phyloP scores from a whole-genome alignment of 129 eudicot species.

The Escallonia rubra region DNA sequence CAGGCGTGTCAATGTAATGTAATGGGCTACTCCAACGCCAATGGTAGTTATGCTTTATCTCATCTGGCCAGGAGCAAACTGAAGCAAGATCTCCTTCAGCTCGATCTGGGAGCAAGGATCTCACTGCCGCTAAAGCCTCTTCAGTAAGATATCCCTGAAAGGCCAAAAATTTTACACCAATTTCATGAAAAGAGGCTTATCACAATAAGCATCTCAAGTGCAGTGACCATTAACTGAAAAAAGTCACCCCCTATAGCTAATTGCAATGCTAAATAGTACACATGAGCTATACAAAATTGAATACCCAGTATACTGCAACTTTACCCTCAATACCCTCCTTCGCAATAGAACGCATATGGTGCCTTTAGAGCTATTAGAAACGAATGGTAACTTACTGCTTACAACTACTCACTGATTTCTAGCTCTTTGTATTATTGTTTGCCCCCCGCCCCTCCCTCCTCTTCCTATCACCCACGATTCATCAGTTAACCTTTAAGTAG shows the following conservation, averaged over 20 bases:
- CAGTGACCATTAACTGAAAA: not conserved
- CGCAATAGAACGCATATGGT: too few relatives aligned
- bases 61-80: slow-evolving; percentile 90
- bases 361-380: too few relatives aligned
- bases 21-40: slow-evolving; percentile 78
- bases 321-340: too few relatives aligned
- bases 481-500: too few relatives aligned
- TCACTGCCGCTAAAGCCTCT: slow-evolving; percentile 63
- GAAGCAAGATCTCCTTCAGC: slow-evolving; percentile 89
- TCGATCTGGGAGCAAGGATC: slow-evolving; percentile 69
- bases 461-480: too few relatives aligned
- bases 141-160: slow-evolving; percentile 63
- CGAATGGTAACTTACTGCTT: too few relatives aligned
- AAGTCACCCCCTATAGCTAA: rapidly evolving
- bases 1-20: slow-evolving; percentile 97
- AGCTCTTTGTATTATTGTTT: too few relatives aligned
- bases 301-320: not conserved
- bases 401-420: too few relatives aligned
- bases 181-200: not conserved
- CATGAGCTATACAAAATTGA: not conserved
- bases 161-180: not conserved
- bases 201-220: not conserved
- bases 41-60: slow-evolving; percentile 41
- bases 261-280: not conserved
- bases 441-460: too few relatives aligned